phyloP scores from a whole-genome alignment of 2,329 filamentous ascomycete species.

The Mariannaea elegans region DNA sequence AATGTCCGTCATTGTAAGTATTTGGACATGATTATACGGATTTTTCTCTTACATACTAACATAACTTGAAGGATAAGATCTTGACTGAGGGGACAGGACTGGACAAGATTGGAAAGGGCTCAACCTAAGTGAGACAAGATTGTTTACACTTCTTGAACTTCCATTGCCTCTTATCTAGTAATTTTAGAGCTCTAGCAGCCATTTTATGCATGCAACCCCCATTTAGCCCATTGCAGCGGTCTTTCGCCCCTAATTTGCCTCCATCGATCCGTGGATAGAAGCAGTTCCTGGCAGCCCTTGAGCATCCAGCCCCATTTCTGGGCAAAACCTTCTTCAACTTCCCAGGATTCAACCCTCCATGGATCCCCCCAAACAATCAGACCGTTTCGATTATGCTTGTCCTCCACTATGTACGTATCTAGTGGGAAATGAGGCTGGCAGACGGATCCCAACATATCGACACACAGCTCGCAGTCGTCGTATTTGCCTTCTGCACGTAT shows the following conservation, averaged over 20 bases:
- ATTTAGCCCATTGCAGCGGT: background rate
- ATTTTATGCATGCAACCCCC: too few relatives aligned
- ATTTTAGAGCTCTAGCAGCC: too few relatives aligned
- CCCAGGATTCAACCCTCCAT: slow-evolving; percentile 1
- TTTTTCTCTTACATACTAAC: too few relatives aligned
- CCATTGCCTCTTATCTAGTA: too few relatives aligned
- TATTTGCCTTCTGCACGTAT: slow-evolving; percentile 16
- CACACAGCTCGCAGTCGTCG: slow-evolving; percentile 18
- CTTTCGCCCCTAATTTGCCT: slow-evolving; percentile 11
- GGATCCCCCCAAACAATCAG: slow-evolving; percentile 21
- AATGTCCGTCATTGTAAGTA: too few relatives aligned
- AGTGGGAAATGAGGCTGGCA: background rate
- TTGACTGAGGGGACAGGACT: too few relatives aligned
- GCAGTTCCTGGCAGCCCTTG: slow-evolving; percentile 9
- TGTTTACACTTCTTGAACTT: too few relatives aligned
- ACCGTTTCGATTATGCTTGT: background rate
- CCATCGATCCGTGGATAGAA: slow-evolving; percentile 11
- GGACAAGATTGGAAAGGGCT: too few relatives aligned
- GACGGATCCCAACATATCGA: slow-evolving; percentile 15
- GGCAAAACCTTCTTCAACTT: slow-evolving; percentile 5
- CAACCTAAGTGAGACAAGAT: too few relatives aligned
- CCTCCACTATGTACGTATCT: background rate
- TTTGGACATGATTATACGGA: too few relatives aligned
- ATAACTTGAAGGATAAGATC: too few relatives aligned
- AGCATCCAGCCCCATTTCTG: slow-evolving; percentile 16